These are phyloP conservation scores for Peterozyma xylosa DNA, from an alignment of 805 yeast genomes.

Conservation along the genomic window DNA sequence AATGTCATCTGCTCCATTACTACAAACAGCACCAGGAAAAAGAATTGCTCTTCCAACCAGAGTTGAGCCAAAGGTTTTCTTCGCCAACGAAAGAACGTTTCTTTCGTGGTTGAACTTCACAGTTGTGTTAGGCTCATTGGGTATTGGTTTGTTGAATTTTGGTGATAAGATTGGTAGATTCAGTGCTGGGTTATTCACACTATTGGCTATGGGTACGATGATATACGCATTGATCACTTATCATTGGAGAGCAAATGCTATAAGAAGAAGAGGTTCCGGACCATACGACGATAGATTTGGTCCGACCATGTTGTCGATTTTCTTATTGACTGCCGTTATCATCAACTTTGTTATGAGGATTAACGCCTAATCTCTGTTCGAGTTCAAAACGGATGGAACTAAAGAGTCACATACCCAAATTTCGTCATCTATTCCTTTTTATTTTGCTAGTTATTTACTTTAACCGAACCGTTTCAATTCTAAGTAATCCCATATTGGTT, in stretches of 20 bases:
- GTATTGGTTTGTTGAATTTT: slow-evolving; percentile 91
- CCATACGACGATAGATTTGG: slow-evolving; percentile 99
- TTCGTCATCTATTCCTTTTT: neutral
- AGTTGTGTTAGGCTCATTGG: slow-evolving; percentile 94
- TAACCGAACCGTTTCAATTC: no score
- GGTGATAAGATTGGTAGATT: slow-evolving; percentile 93
- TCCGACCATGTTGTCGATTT: slow-evolving; percentile 94
- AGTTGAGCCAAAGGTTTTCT: slow-evolving; percentile 97
- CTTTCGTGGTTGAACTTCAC: slow-evolving; percentile 98
- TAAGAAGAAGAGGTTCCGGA: slow-evolving; percentile 94
- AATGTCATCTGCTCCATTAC: slow-evolving; percentile 67
- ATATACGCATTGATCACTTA: slow-evolving; percentile 89
- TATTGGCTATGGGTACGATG: slow-evolving; percentile 98
- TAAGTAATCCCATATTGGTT: no score
- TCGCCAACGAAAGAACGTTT: slow-evolving; percentile 98
- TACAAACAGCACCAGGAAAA: slow-evolving; percentile 75
- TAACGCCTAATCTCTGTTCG: slow-evolving; percentile 29
- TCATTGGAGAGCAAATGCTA: slow-evolving; percentile 99
- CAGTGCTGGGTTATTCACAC: slow-evolving; percentile 88
- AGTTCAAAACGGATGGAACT: neutral
- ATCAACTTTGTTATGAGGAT: slow-evolving; percentile 86
- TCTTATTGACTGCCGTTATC: slow-evolving; percentile 85
- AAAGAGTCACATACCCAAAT: neutral
- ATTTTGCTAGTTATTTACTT: neutral
- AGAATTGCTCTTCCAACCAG: slow-evolving; percentile 97